These are phyloP conservation scores for Lactifluus hygrophoroides DNA, from an alignment of 768 basidiomycete genomes.

Conservation along the genomic window DNA sequence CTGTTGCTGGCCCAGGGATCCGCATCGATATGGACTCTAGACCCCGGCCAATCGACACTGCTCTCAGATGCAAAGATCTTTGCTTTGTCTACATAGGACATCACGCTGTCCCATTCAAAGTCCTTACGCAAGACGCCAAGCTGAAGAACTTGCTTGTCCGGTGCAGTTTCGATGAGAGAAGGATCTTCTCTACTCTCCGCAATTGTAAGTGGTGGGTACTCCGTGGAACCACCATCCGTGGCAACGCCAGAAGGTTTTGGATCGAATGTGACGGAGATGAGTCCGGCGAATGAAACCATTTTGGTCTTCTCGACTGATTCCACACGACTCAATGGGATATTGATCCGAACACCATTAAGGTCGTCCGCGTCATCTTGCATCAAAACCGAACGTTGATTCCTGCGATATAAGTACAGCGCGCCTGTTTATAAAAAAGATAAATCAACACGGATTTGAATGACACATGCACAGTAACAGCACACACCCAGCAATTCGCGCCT, in stretches of 20 bases:
- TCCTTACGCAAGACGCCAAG: slow-evolving; percentile 10
- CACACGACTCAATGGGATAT: slow-evolving; percentile 39
- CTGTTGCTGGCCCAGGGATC: not conserved
- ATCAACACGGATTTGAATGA: not conserved
- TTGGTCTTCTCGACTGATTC: slow-evolving; percentile 20
- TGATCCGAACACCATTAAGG: slow-evolving; percentile 35
- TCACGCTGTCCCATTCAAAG: not conserved
- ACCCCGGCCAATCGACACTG: slow-evolving; percentile 11
- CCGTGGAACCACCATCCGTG: not conserved
- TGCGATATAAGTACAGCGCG: slow-evolving; percentile 39
- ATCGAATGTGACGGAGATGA: slow-evolving; percentile 17
- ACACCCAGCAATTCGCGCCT: slow-evolving; percentile 38
- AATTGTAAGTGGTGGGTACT: not conserved
- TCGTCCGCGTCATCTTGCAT: slow-evolving; percentile 27
- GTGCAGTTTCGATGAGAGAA: not conserved
- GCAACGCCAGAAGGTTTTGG: not conserved
- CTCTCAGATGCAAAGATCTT: not conserved
- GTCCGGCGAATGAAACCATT: slow-evolving; percentile 19
- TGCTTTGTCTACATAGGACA: not conserved
- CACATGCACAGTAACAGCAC: not conserved
- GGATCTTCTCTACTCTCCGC: not conserved
- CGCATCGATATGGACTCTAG: slow-evolving; percentile 12
- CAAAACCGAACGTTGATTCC: slow-evolving; percentile 32
- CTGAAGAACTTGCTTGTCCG: slow-evolving; percentile 17
- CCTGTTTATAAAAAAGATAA: slow-evolving; percentile 24